These are phyloP conservation scores for Psilocybe mexicana DNA, from an alignment of 1,284 basidiomycete species.

Conservation along the genomic window DNA sequence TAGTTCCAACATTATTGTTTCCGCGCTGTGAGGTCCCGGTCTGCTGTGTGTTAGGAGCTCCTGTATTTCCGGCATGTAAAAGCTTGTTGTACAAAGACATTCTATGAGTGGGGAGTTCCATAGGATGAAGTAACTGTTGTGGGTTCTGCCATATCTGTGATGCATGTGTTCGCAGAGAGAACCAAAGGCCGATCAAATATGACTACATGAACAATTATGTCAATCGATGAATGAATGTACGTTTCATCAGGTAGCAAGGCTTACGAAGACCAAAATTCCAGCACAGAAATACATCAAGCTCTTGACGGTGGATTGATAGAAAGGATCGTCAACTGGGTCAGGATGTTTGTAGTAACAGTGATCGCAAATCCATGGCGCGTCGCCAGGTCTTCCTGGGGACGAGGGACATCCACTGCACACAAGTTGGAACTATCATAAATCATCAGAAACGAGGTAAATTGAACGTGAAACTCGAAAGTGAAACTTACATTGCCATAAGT, in stretches of 20 bases:
- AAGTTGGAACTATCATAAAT: slow-evolving; percentile 76
- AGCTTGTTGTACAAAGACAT: slow-evolving; percentile 76
- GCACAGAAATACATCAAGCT: slow-evolving; percentile 95
- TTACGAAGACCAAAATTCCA: slow-evolving; percentile 82
- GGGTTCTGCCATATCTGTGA: slow-evolving; percentile 99
- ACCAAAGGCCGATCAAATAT: slow-evolving; percentile 97
- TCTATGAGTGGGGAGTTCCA: slow-evolving; percentile 63
- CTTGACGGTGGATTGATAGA: slow-evolving; percentile 96
- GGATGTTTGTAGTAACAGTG: slow-evolving; percentile 96
- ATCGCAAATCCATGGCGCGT: slow-evolving; percentile 81
- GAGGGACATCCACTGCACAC: slow-evolving; percentile 91
- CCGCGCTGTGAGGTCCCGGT: slow-evolving; percentile 40
- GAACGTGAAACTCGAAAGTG: background rate
- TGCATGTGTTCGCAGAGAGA: slow-evolving; percentile 97
- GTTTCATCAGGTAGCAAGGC: slow-evolving; percentile 28
- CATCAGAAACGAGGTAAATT: slow-evolving; percentile 12
- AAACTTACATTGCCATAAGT: slow-evolving; percentile 92
- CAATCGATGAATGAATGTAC: background rate
- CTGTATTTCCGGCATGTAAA: slow-evolving; percentile 32
- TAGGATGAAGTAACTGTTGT: slow-evolving; percentile 74
- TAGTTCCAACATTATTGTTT: slow-evolving; percentile 35
- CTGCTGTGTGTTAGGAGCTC: slow-evolving; percentile 20
- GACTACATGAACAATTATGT: slow-evolving; percentile 54
- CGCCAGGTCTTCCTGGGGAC: slow-evolving; percentile 31
- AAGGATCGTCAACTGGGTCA: slow-evolving; percentile 90